These are phyloP conservation scores for Echium plantagineum DNA, from an alignment of 257 asterid species.

Conservation along the genomic window DNA sequence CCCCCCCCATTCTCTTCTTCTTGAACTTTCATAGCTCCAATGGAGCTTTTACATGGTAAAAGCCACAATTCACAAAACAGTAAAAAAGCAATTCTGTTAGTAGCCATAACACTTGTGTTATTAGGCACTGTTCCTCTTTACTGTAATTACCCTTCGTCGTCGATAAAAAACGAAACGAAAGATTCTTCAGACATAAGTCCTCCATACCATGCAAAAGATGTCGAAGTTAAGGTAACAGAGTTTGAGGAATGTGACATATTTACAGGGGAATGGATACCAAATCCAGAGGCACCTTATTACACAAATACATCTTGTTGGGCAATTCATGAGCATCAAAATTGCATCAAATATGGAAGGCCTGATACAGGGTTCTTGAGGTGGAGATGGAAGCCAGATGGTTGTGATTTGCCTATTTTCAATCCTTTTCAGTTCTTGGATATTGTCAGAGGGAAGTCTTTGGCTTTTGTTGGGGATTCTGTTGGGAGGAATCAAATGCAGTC, in stretches of 20 bases:
- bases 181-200: not conserved
- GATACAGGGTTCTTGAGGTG: constrained; percentile 24
- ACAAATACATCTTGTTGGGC: constrained; percentile 29
- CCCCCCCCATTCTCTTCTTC: not conserved
- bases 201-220: constrained; percentile 1
- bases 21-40: not conserved
- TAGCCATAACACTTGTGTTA: constrained; percentile 3
- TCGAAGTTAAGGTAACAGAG: not conserved
- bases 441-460: constrained; percentile 45
- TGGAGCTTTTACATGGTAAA: constrained; percentile 9
- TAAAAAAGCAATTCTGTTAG: constrained; percentile 3
- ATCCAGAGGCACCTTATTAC: constrained; percentile 47
- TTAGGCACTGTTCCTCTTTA: constrained; percentile 14
- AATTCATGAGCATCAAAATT: constrained; percentile 26
- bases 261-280: constrained; percentile 52
- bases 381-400: constrained; percentile 40
- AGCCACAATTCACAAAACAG: constrained; percentile 2
- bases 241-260: constrained; percentile 26
- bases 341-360: constrained; percentile 25
- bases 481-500: constrained; percentile 32
- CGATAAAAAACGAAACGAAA: constrained; percentile 2
- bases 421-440: constrained; percentile 48
- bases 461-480: constrained; percentile 68
- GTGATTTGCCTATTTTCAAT: constrained; percentile 44
- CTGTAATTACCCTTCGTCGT: constrained; percentile 10